Percentiles rank a stretch among this genome's conserved stretches.
Evolutionary conservation across 208 protist genomes (phyloP).

Genomic region (Trypanosomatidae sp.): DNA sequence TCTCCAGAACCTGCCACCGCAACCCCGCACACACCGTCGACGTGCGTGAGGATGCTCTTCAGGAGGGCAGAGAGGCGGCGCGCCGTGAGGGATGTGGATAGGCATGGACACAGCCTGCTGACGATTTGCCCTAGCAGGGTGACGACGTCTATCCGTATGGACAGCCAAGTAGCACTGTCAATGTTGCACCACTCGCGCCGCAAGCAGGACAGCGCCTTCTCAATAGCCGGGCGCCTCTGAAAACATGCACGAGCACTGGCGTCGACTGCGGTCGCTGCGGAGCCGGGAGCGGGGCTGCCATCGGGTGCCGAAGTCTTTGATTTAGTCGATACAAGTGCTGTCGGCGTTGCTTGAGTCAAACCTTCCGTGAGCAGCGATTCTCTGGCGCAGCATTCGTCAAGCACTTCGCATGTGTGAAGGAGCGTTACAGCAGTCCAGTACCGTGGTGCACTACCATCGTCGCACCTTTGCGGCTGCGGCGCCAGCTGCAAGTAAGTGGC

Average conservation of each 20-base stretch:
- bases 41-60: constrained; percentile 44
- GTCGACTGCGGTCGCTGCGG: background rate
- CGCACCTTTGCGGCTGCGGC: background rate
- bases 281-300: background rate
- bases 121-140: constrained; percentile 13
- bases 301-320: background rate
- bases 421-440: constrained; percentile 28
- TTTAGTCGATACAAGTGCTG: background rate
- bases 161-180: constrained; percentile 5
- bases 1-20: constrained; percentile 16
- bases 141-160: constrained; percentile 20
- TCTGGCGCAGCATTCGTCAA: constrained; percentile 12
- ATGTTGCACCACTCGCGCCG: constrained; percentile 17
- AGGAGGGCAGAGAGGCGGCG: constrained; percentile 50
- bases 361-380: constrained; percentile 6
- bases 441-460: background rate
- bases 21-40: constrained; percentile 43
- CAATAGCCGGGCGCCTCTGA: constrained; percentile 7
- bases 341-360: background rate
- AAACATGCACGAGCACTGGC: background rate
- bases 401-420: constrained; percentile 24
- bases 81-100: constrained; percentile 19
- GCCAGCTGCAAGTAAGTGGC: constrained; percentile 18
- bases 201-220: constrained; percentile 17
- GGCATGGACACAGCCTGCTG: constrained; percentile 15